Base-by-base conservation (phyloP, 352 stramenopile genomes). In the Pythium utonaiense region DNA sequence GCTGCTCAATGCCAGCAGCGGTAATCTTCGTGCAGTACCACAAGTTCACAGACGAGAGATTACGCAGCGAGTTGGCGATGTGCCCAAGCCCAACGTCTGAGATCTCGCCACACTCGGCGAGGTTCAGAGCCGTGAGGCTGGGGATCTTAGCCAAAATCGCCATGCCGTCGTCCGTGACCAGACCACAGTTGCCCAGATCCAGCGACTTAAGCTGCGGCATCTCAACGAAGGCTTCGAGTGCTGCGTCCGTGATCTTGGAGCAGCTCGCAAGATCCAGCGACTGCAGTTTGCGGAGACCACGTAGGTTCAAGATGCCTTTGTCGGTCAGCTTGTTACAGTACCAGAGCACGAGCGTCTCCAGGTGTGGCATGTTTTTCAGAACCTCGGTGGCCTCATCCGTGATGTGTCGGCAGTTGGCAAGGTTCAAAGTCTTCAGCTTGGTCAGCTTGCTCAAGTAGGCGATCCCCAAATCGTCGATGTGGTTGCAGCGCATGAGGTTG, bases 261-360 rank as follows among this genome's bases (percentile, higher is more conserved):
- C 80, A 91, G 49, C 81, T 91, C 34, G 83, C 81, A 47, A 93
- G 58, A 63, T 93, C 83, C 4, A 93, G 65, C 17, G 80, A 80
- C 60, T 85, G 70, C 22, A 93, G 70, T 25, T 77, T 84, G 3
- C 55, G 68, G 3, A 91, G 70, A 1, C 50, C 30, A 8, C 64
- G 54, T 19, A 91, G 61, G 4, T 73, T 68, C 3, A 62, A 12
- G 17, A 91, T 70, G 3, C 77, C 83, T 0, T 24, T 24, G 65
- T 96, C 83, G 0, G 80, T 92, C 24, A 96, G 71, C 61, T 92
- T 92, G 69, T 87, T 89, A 66, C 84, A 96, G 67, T 94, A 89
- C 74, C 83, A 89, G 9, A 96, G 62, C 31, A 88, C 75, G 9
- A 96, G 68, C 30, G 74, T 80, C 53, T 90, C 69, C 6, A 96